Conservation (phyloP, 2,329 filamentous ascomycete species). For the Zymoseptoria pseudotritici region DNA sequence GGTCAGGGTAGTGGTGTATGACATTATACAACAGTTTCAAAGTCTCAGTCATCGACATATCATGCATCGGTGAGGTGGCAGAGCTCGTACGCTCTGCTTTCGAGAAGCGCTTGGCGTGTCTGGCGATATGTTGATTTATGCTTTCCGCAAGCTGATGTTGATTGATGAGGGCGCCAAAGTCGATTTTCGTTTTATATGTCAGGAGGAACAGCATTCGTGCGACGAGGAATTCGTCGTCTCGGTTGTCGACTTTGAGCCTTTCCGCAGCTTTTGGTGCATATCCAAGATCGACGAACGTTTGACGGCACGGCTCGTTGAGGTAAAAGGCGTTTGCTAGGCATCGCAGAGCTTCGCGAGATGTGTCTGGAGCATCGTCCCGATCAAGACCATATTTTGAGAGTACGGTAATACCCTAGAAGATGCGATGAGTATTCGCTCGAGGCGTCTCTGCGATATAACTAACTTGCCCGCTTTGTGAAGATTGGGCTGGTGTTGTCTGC, state of each 20-base stretch:
- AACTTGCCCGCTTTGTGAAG: constrained; percentile 64
- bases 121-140: constrained; percentile 59
- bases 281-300: constrained; percentile 64
- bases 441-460: constrained; percentile 14
- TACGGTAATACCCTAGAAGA: constrained; percentile 61
- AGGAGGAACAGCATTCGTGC: constrained; percentile 72
- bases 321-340: constrained; percentile 81
- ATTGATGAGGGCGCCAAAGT: constrained; percentile 58
- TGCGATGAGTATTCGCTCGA: not conserved
- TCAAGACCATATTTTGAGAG: constrained; percentile 69
- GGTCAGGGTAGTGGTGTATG: constrained; percentile 62
- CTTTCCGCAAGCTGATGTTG: constrained; percentile 59
- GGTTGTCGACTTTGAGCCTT: constrained; percentile 60
- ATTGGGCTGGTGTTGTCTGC: constrained; percentile 69
- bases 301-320: constrained; percentile 58
- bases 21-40: constrained; percentile 87
- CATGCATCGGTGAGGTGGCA: constrained; percentile 51
- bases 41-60: constrained; percentile 75
- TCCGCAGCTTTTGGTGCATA: constrained; percentile 61
- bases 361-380: constrained; percentile 45
- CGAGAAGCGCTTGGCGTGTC: constrained; percentile 49
- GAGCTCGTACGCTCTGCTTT: constrained; percentile 32
- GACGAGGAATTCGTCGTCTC: constrained; percentile 79
- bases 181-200: constrained; percentile 66
- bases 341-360: constrained; percentile 68